Base-by-base conservation (phyloP, 2,329 filamentous ascomycete genomes). In the Calonectria pteridis region DNA sequence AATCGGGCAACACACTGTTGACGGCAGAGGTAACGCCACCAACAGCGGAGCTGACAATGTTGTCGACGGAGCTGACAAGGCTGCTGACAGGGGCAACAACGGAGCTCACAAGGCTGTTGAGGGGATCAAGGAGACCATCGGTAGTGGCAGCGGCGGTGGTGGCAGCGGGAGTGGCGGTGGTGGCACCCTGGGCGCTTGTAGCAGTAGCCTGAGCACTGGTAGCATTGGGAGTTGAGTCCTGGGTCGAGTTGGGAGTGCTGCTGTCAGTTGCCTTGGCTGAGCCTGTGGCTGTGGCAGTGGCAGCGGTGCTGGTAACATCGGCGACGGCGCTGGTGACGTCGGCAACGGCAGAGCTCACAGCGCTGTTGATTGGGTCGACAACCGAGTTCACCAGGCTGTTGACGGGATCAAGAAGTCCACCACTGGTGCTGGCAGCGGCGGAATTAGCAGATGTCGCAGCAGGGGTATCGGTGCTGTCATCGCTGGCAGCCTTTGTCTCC, bases 101-200 rank as follows among this genome's bases (percentile, higher is more conserved):
- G 1, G 79, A 80, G 18, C 72, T 78, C 13, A 80, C 13, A 2
- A 80, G 49, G n/a, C 73, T 79, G 66, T 77, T 65, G 6, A 79
- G 62, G 1, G 80, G 77, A 23, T 79, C 77, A n/a, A 79, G 40
- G 23, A 10, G 63, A 14, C 29, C 40, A 20, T n/a, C 37, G 16
- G 37, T 40, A 6, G 37, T 40, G 37, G 37, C 55, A 4, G 53
- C 63, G 13, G 53, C 26, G 1, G 69, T 67, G 9, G 67, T 28
- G 6, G 50, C 64, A 23, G 64, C 62, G 7, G 67, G 62, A 10
- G 68, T 68, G 11, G 53, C 23, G 7, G 51, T 33, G 1, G 62
- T 67, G 20, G 20, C 63, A 23, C 40, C 51, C 6, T 46, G 20
- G 10, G 49, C 49, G 35, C 49, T 67, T 3, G 49, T 46, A 20